Conservation (phyloP, 192 early-diverging fungal species). For the Thoreauomyces humboldtii region DNA sequence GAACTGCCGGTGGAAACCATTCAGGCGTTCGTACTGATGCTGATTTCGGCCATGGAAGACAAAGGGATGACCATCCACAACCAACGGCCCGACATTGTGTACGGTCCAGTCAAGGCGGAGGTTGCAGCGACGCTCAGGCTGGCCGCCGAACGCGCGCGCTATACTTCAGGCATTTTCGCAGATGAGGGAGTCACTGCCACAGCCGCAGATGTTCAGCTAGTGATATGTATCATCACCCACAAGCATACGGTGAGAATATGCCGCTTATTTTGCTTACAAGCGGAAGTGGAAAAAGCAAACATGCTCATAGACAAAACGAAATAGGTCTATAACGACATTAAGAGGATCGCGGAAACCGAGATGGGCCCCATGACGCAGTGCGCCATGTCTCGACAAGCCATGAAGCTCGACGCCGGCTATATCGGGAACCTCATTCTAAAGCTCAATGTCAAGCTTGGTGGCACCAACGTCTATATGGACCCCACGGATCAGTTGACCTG, state of each 20-base stretch:
- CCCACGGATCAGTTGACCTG: constrained; percentile 33
- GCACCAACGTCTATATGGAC: constrained; percentile 39
- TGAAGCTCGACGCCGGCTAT: constrained; percentile 17
- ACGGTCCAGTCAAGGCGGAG: constrained; percentile 54
- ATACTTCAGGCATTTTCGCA: not conserved
- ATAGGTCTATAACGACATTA: constrained; percentile 50
- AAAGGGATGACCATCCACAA: constrained; percentile 56
- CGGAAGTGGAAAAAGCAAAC: not conserved
- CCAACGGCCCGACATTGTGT: constrained; percentile 50
- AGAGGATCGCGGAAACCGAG: constrained; percentile 45
- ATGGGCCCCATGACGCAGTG: constrained; percentile 55
- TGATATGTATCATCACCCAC: constrained; percentile 77
- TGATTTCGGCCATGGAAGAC: constrained; percentile 69
- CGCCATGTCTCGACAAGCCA: constrained; percentile 26
- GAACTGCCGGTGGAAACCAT: constrained; percentile 46
- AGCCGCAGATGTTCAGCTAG: constrained; percentile 62
- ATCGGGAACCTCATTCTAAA: constrained; percentile 45
- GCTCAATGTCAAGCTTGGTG: constrained; percentile 67
- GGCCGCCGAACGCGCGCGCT: constrained; percentile 10
- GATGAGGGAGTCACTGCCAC: not conserved
- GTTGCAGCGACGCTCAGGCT: constrained; percentile 58
- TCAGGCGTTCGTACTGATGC: constrained; percentile 66
- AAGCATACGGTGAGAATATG: constrained; percentile 69
- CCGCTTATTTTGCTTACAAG: too few species aligned
- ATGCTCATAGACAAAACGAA: constrained; percentile 72